phyloP scores from a whole-genome alignment of 352 stramenopile species.

The Phytophthora kernoviae region DNA sequence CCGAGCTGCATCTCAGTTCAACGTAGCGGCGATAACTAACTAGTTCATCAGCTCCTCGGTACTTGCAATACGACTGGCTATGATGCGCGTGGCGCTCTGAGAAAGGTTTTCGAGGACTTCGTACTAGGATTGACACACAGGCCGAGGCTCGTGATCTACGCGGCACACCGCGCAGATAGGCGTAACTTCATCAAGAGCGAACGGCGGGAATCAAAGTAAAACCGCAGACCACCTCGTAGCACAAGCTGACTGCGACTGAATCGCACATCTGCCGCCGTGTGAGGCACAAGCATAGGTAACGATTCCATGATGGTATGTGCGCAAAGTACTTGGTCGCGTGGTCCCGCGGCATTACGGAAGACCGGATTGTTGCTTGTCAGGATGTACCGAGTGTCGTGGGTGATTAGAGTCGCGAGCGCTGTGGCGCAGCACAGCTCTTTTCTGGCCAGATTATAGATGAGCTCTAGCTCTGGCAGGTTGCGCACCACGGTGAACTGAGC shows the following conservation, averaged over 20 bases:
- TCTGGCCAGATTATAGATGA: conserved; percentile 53
- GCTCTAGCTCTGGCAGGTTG: conserved; percentile 50
- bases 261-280: conserved; percentile 56
- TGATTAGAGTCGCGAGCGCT: conserved; percentile 52
- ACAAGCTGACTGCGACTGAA: conserved; percentile 47
- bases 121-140: conserved; percentile 54
- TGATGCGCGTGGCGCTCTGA: conserved; percentile 40
- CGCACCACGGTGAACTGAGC: conserved; percentile 29
- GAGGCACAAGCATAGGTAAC: conserved; percentile 52
- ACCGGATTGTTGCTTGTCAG: conserved; percentile 37
- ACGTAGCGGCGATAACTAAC: neutral
- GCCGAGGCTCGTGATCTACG: conserved; percentile 40
- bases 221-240: conserved; percentile 34
- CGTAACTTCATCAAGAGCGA: conserved; percentile 32
- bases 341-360: conserved; percentile 33
- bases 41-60: conserved; percentile 13
- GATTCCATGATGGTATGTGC: conserved; percentile 57
- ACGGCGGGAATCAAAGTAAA: conserved; percentile 64
- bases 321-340: conserved; percentile 56
- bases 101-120: conserved; percentile 38
- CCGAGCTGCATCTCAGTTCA: too few relatives aligned
- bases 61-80: conserved; percentile 28
- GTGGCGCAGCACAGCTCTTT: conserved; percentile 45
- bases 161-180: conserved; percentile 59
- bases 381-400: conserved; percentile 43